A percentile compares a stretch with the other conserved stretches of the same genome.
Conservation (phyloP, 208 protist genomes). For the Trypanosoma rangeli region DNA sequence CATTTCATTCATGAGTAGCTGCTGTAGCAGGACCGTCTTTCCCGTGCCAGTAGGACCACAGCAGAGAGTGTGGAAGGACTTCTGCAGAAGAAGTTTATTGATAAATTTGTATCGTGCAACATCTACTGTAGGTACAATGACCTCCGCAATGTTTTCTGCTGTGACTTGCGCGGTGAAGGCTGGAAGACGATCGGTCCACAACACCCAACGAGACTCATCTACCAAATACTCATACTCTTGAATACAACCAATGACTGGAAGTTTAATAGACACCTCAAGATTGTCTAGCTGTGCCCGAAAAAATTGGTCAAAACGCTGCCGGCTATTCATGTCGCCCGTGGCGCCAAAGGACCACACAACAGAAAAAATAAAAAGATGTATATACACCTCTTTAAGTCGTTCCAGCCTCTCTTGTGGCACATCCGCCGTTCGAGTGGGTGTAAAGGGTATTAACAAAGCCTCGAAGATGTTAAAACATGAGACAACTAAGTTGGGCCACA, state of each 20-base stretch:
- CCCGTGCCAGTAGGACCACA: constrained; percentile 98
- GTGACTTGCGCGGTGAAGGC: constrained; percentile 86
- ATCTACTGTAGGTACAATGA: constrained; percentile 98
- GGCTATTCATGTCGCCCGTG: constrained; percentile 89
- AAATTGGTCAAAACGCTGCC: constrained; percentile 93
- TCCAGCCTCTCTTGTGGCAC: constrained; percentile 83
- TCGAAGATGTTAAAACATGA: constrained; percentile 95
- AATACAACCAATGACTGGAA: constrained; percentile 91
- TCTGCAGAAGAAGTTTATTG: constrained; percentile 88
- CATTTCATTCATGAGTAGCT: constrained; percentile 95
- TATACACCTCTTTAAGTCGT: constrained; percentile 72
- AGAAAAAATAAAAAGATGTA: constrained; percentile 95
- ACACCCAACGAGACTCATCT: constrained; percentile 87
- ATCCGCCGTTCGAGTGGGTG: constrained; percentile 73
- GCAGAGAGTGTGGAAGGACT: constrained; percentile 93
- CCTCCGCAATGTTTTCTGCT: constrained; percentile 91
- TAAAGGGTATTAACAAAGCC: constrained; percentile 88
- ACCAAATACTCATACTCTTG: constrained; percentile 96
- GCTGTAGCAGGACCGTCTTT: constrained; percentile 95
- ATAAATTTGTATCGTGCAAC: constrained; percentile 96
- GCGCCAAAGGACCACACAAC: constrained; percentile 98
- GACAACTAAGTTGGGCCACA: constrained; percentile 93
- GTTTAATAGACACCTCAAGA: constrained; percentile 61
- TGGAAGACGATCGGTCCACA: constrained; percentile 92
- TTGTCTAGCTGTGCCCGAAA: constrained; percentile 84